These are phyloP conservation scores for Thalassiosira oceanica DNA, from an alignment of 352 stramenopile genomes.

Conservation along the genomic window DNA sequence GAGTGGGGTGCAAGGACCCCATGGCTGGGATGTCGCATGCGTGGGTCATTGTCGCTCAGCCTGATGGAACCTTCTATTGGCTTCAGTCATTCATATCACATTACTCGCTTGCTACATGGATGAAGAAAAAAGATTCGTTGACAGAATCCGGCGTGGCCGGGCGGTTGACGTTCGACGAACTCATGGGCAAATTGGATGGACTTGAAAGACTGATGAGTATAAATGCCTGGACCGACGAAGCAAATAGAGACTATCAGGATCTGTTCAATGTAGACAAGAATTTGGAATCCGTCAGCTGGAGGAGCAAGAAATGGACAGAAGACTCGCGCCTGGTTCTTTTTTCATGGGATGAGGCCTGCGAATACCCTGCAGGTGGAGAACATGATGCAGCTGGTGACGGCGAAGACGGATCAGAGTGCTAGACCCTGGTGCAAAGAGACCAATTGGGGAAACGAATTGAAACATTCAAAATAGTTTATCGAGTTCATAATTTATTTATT, in stretches of 20 bases:
- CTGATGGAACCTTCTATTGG: conserved; percentile 17
- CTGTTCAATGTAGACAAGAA: conserved; percentile 29
- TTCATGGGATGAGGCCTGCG: conserved; percentile 19
- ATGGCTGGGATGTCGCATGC: not conserved
- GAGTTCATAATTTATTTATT: no score
- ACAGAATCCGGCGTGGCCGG: conserved; percentile 5
- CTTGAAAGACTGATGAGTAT: conserved; percentile 17
- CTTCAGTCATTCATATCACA: conserved; percentile 13
- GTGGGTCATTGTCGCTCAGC: conserved; percentile 18
- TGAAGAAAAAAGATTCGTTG: conserved; percentile 5
- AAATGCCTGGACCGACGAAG: conserved; percentile 8
- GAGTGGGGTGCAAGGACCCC: not conserved
- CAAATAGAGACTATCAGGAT: conserved; percentile 14
- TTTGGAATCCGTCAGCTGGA: not conserved
- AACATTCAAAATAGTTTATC: no score
- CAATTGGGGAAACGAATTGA: no score
- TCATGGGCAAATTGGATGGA: conserved; percentile 10
- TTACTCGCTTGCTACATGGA: conserved; percentile 16
- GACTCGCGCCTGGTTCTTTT: conserved; percentile 3
- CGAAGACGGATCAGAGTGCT: no score
- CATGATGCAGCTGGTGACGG: no score
- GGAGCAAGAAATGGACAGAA: not conserved
- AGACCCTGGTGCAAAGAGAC: no score
- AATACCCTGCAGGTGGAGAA: conserved; percentile 9
- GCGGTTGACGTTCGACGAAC: conserved; percentile 9